Base-by-base conservation (phyloP, 208 protist species). In the Leishmania guyanensis region DNA sequence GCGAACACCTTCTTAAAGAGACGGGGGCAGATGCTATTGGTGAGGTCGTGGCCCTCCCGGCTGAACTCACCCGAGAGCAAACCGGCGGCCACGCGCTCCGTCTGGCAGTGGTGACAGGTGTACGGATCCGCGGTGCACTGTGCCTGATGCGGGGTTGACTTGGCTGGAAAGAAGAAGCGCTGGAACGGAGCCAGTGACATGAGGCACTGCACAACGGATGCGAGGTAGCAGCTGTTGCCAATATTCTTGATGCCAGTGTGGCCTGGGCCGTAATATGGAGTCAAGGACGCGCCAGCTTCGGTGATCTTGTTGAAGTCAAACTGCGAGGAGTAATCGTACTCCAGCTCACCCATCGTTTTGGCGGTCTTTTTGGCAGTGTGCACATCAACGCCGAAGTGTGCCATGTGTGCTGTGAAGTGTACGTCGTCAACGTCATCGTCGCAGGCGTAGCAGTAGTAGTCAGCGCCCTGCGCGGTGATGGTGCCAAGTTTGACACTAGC, bases 181-280 rank as follows among this genome's bases (percentile, higher is more conserved):
- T 85, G 87, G 78, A 99, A 98, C 1, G 89, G 80, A 5, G 84
- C 46, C 26, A 99, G 51, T 4, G 91, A 82, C 53, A 99, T 92
- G 50, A 99, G 86, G 69, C 94, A 92, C 91, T 99, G 99, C 85
- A 99, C 58, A 1, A 98, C 93, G 20, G 96, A 98, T n/a, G 94
- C 89, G 75, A 99, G 93, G 89, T 99, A 99, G 90, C 98, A 99
- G 69, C 89, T 99, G 86, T 99, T 99, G 64, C 99, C 99, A 62
- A 99, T 92, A 91, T 99, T 99, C 56, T 88, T 75, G 68, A 99
- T 97, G 33, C 96, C 96, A 4, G 95, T 98, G 81, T 89, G 92
- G 1, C 98, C 98, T 10, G 98, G 95, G 0, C 99, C 99, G 86
- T 92, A 99, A 0, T 97, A 85, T 51, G 95, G 93, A 53, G 89